Percentiles rank a stretch among this genome's conserved stretches.
These are phyloP conservation scores for Pogostemon cablin DNA, from an alignment of 257 asterid genomes.

Conservation along the genomic window DNA sequence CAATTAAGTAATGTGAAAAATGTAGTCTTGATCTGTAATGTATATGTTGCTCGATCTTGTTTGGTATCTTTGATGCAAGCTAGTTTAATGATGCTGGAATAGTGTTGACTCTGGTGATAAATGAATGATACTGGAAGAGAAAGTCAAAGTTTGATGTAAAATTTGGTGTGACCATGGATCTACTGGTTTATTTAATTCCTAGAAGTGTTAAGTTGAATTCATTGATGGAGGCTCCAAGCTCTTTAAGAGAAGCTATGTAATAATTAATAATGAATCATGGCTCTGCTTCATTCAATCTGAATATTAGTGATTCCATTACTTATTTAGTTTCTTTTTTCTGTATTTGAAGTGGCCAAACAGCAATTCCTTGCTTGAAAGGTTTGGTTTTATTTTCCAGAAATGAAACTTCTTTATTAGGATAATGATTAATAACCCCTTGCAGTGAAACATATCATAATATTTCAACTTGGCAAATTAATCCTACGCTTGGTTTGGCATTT, in stretches of 20 bases:
- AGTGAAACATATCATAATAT: conserved; percentile 3
- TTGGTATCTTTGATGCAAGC: conserved; percentile 5
- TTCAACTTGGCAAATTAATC: neutral
- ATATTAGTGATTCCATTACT: neutral
- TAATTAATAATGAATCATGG: neutral
- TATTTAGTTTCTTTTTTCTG: neutral
- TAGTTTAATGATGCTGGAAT: neutral
- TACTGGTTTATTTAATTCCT: neutral
- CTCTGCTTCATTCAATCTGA: neutral
- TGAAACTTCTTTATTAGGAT: neutral
- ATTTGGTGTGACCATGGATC: neutral
- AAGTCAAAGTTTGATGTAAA: neutral
- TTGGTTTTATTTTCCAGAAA: neutral
- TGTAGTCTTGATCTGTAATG: conserved; percentile 8
- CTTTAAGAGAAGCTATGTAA: neutral
- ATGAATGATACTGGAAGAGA: neutral
- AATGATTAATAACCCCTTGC: neutral
- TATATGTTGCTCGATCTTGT: neutral
- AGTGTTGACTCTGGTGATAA: neutral
- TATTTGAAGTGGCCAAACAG: neutral
- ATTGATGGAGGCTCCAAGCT: neutral
- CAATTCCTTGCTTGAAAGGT: neutral
- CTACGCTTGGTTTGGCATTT: neutral
- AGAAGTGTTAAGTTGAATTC: neutral
- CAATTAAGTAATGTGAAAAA: neutral